Base-by-base conservation (phyloP, 805 yeast genomes). In the Zygosaccharomyces bailii region DNA sequence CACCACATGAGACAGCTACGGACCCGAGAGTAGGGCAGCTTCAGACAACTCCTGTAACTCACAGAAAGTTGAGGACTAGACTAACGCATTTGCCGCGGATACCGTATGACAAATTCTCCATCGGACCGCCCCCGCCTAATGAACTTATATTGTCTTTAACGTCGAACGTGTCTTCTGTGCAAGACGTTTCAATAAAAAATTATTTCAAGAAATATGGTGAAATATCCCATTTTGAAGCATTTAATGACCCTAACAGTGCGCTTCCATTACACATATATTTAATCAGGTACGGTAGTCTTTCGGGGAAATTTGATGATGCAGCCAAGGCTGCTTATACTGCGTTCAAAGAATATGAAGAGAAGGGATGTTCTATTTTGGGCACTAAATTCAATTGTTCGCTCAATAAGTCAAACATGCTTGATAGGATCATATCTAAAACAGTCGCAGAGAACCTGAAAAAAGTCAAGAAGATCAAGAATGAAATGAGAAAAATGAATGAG, bases 191-290 rank as follows among this genome's bases (percentile, higher is more conserved):
- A 10, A 53, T 64, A 2, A 70, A 68, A 37, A 79, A 82, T 49
- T 80, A 76, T 50, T 76, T 86, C 50, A 73, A 73, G 33, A 65
- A 74, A 18, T 84, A 70, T 63, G 96, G 96, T 2, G 74, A 73
- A 23, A 71, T 89, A 3, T 71, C 74, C 20, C 79, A 78, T 31
- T 66, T 84, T 39, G 76, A 77, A 46, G 70, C 79, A 47, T 69
- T 82, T 7, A 77, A 74, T 44, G 93, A 89, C 57, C 86, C 91
- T 0, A 70, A 72, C 17, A 80, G 86, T 34, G 96, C 89, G 2
- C 84, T 82, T 14, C 90, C 95, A 0, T 63, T 89, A 32, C 93
- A 95, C 7, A 69, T 88, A 17, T 83, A 83, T 40, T 66, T 77
- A 16, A 69, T 87, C 42, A 70, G 75, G 46, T 89, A 75, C 63